A percentile compares a stretch with the other conserved stretches of the same genome.
Evolutionary conservation across 139 green algal genomes (phyloP).

Genomic region (Desmodesmus armatus): DNA sequence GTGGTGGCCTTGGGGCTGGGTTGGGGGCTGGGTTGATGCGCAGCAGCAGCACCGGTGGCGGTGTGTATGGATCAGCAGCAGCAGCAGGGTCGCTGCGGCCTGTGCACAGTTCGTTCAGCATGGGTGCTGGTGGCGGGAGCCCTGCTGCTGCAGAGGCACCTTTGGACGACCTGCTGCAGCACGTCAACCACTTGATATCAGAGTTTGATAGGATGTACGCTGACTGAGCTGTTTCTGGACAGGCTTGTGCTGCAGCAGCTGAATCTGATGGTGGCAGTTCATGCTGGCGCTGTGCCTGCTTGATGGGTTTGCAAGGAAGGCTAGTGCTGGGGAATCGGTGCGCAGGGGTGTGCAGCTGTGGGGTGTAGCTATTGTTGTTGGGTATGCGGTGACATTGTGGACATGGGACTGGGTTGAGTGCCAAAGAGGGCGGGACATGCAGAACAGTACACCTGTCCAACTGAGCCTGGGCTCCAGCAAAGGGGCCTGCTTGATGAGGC

Average conservation of each 20-base stretch:
- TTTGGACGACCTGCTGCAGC: conserved; percentile 23
- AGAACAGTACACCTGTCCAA: too few relatives aligned
- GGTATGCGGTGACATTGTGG: too few relatives aligned
- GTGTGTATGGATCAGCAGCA: background rate
- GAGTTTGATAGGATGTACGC: conserved; percentile 38
- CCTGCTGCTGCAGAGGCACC: background rate
- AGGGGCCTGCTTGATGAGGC: too few relatives aligned
- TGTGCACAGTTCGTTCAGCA: background rate
- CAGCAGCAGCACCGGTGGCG: background rate
- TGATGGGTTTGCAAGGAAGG: too few relatives aligned
- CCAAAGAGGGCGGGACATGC: too few relatives aligned
- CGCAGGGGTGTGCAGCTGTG: too few relatives aligned
- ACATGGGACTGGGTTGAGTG: too few relatives aligned
- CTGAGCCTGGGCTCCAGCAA: too few relatives aligned
- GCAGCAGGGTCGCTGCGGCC: background rate
- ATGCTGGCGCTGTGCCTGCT: too few relatives aligned
- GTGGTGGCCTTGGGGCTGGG: background rate
- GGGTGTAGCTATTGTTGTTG: too few relatives aligned
- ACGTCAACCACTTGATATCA: conserved; percentile 41
- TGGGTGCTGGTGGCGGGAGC: background rate
- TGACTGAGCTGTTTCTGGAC: background rate
- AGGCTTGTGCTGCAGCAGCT: background rate
- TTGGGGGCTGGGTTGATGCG: background rate
- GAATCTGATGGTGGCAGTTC: too few relatives aligned
- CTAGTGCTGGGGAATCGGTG: too few relatives aligned